Evolutionary conservation across 73 alveolate species (phyloP), one percentile per base, ranked within the genome.

Genomic region (Halteria grandinella): DNA sequence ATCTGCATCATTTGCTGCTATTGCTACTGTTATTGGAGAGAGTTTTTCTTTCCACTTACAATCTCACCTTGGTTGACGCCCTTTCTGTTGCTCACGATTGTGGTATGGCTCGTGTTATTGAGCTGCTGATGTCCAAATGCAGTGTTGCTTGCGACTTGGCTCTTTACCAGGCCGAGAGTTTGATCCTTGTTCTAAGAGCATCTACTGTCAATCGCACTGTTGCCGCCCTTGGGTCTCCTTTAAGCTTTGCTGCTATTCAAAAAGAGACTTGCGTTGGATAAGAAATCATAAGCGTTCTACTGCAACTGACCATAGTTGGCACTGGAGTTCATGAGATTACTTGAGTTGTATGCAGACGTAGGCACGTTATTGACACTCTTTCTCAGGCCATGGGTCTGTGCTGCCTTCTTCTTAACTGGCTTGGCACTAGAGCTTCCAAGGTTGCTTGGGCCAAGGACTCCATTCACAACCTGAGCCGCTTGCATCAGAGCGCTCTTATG

Each of bases 221-320:
- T 62, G 36, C 62, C 23, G 20, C 63, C 44, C 44, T 62, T 62
- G 14, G 43, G 17, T 41, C 44, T 34, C 15, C 10, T 39, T 14
- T 39, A 11, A n/a, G 78, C 39, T 8, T 39, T 62, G 3, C 11
- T 62, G 44, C 60, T 62, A 39, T 62, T 62, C 7, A 11, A 40
- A 43, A 18, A 7, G 12, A 57, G 31, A 57, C 36, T 57, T 3
- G 78, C 45, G 24, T 62, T 62, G 15, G 6, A 20, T 6, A 62
- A 24, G 50, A 62, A 62, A 7, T 62, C 78, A 62, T 41, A 62
- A 14, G 78, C 78, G 43, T 62, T 62, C 17, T 7, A 36, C 7
- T 39, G 15, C 28, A n/a, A n/a, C n/a, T 20, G 5, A 23, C 74
- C 74, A 20, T 57, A 57, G 28, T 57, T 57, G 10, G 55, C 54